Evolutionary conservation across 2,329 filamentous ascomycete species (phyloP), one percentile per base, ranked within the genome.

Genomic region (Ceratocystis colombiana): DNA sequence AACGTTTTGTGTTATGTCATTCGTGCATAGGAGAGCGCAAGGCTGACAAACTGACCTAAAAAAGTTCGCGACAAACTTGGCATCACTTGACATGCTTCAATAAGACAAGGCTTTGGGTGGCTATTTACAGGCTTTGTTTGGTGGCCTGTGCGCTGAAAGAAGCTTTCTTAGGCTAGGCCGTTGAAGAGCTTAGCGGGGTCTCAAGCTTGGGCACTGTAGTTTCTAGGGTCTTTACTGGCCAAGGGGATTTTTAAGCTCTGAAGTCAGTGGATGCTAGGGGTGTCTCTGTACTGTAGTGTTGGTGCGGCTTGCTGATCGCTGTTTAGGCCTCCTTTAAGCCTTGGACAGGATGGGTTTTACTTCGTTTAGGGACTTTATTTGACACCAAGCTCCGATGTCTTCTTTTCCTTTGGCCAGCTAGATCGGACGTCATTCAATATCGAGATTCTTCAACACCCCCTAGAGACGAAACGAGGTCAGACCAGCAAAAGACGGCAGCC

Each of bases 41-140:
- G 48, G 63, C 63, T 65, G 30, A 55, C 20, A 48, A 44, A 59
- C 17, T 10, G 28, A 20, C 46, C 59, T 22, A 33, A 10, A 33
- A 50, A 63, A 48, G 61, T 50, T 48, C 61, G 25, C 61, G 61
- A 63, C 61, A 33, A 44, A 33, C 25, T 63, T 22, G 33, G n/a
- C 28, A 62, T 33, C 22, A 12, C 7, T 25, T 61, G 57, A n/a
- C 15, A 41, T 41, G 37, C 37, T 41, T 41, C 25, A 30, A 33
- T 8, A 61, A 41, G n/a, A n/a, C 57, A 33, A 28, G 28, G 61
- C 12, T 46, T 22, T 22, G 48, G n/a, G 1, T 20, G 48, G n/a
- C 6, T 48, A 22, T 62, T 22, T 20, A 17, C 7, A 20, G 44
- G 15, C 37, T 30, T 62, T 45, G 22, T 62, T 62, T 33, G 30